Evolutionary conservation across 2,329 filamentous ascomycete genomes (phyloP).

Genomic region (Trichoderma harzianum): DNA sequence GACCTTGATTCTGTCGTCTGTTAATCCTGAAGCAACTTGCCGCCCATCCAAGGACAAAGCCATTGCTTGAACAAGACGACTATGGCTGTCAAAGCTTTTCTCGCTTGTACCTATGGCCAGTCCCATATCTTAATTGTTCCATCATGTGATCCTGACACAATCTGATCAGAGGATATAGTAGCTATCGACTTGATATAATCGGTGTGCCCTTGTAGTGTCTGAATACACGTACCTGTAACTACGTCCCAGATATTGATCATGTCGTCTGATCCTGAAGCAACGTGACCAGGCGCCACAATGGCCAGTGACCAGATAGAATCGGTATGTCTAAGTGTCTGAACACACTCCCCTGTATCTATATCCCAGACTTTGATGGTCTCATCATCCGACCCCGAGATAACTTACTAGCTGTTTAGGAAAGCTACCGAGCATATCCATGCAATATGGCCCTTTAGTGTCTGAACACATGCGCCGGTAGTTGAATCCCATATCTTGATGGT

Average conservation of each 20-base stretch:
- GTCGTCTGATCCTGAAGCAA: neutral
- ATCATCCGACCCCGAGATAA: slow-evolving; percentile 4
- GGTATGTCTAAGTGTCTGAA: slow-evolving; percentile 5
- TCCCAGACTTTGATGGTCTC: neutral
- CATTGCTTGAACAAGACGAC: neutral
- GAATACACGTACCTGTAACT: neutral
- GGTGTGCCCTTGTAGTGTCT: neutral
- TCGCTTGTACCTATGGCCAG: neutral
- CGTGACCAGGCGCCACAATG: neutral
- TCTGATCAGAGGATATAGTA: neutral
- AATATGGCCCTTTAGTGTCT: neutral
- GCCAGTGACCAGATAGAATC: neutral
- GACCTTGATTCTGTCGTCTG: neutral
- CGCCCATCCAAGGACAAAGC: neutral
- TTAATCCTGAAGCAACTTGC: neutral
- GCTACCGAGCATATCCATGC: neutral
- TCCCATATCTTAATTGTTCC: slow-evolving; percentile 15
- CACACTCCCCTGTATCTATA: neutral
- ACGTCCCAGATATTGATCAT: neutral
- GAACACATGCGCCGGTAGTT: neutral
- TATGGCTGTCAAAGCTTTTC: neutral
- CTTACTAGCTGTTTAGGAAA: neutral
- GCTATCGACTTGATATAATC: neutral
- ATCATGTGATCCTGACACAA: neutral
- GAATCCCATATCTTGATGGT: slow-evolving; percentile 10